Evolutionary conservation across 2,329 filamentous ascomycete species (phyloP).

Genomic region (Hyphodiscus sp.): DNA sequence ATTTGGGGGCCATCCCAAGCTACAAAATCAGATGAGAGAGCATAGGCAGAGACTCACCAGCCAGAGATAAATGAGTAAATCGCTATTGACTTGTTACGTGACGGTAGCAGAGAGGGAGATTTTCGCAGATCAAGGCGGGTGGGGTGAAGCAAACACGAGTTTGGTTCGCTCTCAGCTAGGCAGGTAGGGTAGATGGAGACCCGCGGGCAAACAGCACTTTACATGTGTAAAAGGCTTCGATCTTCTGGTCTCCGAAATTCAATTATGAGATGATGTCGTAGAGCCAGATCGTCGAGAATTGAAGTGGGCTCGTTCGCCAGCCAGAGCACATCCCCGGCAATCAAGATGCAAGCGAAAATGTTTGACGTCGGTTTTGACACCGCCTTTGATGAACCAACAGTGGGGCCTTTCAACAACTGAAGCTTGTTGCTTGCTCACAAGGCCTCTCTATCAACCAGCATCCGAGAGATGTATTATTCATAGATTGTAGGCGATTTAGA

Average conservation of each 20-base stretch:
- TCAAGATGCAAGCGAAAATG: background rate
- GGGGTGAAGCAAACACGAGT: background rate
- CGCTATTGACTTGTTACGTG: background rate
- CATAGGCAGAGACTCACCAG: slow-evolving; percentile 1
- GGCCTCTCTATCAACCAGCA: too few relatives aligned
- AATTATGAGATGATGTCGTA: background rate
- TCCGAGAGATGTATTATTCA: too few relatives aligned
- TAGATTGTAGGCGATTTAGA: too few relatives aligned
- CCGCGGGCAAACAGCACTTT: background rate
- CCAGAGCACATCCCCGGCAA: background rate
- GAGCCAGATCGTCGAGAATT: background rate
- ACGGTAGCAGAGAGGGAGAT: background rate
- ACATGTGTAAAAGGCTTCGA: background rate
- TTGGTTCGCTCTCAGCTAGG: background rate
- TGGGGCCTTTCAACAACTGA: too few relatives aligned
- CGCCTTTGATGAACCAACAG: background rate
- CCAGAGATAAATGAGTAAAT: background rate
- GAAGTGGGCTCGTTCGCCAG: background rate
- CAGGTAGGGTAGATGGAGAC: background rate
- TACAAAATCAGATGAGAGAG: background rate
- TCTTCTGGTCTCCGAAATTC: background rate
- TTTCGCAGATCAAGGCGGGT: background rate
- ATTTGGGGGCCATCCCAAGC: background rate
- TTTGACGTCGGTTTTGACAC: background rate
- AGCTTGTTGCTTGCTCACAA: too few relatives aligned